Conservation (phyloP, 2,329 filamentous ascomycete genomes). For the Helminthosporium solani region DNA sequence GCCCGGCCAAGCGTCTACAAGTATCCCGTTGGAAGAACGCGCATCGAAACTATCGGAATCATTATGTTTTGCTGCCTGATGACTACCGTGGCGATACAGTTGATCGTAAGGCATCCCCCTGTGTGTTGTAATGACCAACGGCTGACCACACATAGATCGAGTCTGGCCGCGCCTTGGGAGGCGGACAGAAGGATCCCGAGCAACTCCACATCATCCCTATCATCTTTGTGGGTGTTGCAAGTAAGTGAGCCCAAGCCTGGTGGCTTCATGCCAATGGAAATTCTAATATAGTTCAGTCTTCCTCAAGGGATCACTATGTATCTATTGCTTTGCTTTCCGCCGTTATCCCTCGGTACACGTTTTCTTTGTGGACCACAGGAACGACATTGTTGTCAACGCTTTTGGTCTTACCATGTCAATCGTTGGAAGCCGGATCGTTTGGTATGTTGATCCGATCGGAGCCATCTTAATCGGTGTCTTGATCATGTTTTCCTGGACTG, state of each 20-base stretch:
- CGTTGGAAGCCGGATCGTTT: slow-evolving; percentile 53
- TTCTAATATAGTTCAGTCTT: slow-evolving; percentile 43
- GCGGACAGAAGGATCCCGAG: slow-evolving; percentile 45
- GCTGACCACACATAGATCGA: slow-evolving; percentile 49
- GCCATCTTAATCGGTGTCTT: slow-evolving; percentile 62
- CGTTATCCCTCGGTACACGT: slow-evolving; percentile 58
- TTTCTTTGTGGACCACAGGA: slow-evolving; percentile 60
- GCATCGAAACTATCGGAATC: slow-evolving; percentile 65
- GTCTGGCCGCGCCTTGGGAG: slow-evolving; percentile 55
- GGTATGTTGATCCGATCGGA: slow-evolving; percentile 63
- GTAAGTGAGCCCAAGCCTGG: slow-evolving; percentile 39
- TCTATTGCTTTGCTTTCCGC: slow-evolving; percentile 56
- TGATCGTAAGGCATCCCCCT: slow-evolving; percentile 51
- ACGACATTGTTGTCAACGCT: slow-evolving; percentile 57
- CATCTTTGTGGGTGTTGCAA: slow-evolving; percentile 56
- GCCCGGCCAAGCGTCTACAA: slow-evolving; percentile 61
- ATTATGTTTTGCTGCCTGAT: slow-evolving; percentile 67
- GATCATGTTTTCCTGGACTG: slow-evolving; percentile 62
- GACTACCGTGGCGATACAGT: slow-evolving; percentile 65
- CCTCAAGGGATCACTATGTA: slow-evolving; percentile 54
- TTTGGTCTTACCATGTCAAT: slow-evolving; percentile 60
- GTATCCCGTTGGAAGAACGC: slow-evolving; percentile 62
- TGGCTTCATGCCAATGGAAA: neutral
- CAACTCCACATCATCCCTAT: slow-evolving; percentile 57
- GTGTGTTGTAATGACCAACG: neutral